These are phyloP conservation scores for Nakazawaea holstii DNA, from an alignment of 805 yeast species.

Conservation along the genomic window DNA sequence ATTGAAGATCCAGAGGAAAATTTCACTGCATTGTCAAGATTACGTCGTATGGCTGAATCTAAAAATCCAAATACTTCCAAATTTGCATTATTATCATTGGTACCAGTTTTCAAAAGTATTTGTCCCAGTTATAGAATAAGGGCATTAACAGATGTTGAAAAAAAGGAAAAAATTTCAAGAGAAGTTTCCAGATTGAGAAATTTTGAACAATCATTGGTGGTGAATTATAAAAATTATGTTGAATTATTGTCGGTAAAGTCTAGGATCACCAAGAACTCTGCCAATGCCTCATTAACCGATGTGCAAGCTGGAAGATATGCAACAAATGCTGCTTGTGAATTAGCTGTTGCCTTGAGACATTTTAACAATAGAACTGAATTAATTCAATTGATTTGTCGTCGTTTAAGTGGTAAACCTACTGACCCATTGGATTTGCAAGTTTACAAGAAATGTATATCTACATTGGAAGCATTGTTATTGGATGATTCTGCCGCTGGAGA, in stretches of 20 bases:
- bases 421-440: conserved; percentile 38
- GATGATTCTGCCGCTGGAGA: conserved; percentile 81
- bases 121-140: conserved; percentile 87
- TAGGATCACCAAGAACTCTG: conserved; percentile 25
- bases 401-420: conserved; percentile 58
- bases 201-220: conserved; percentile 75
- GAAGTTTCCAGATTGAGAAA: conserved; percentile 75
- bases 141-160: conserved; percentile 75
- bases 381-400: conserved; percentile 57
- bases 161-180: conserved; percentile 72
- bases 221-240: conserved; percentile 64
- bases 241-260: conserved; percentile 39
- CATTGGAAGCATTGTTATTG: conserved; percentile 62
- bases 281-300: conserved; percentile 24
- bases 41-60: conserved; percentile 66
- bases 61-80: conserved; percentile 61
- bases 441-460: conserved; percentile 55
- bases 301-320: conserved; percentile 52
- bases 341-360: conserved; percentile 60
- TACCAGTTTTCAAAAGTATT: conserved; percentile 78
- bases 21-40: conserved; percentile 54
- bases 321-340: conserved; percentile 73
- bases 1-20: conserved; percentile 90
- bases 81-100: conserved; percentile 70
- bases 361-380: conserved; percentile 83